Conservation (phyloP, 2,329 filamentous ascomycete species). For the Colletotrichum siamense region DNA sequence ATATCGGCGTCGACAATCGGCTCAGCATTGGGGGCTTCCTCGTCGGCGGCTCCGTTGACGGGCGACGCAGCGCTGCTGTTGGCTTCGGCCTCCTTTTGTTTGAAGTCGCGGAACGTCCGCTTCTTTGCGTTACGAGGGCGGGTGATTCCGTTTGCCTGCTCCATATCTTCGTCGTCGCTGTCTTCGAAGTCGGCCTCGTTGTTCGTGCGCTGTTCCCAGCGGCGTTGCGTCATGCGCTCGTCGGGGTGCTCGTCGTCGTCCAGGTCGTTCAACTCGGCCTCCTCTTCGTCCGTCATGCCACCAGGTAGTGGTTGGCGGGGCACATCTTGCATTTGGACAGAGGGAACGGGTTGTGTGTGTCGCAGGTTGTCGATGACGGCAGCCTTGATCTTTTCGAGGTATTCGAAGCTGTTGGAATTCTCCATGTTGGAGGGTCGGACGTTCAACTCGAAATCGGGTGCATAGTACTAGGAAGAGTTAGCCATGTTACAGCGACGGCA, state of each 20-base stretch:
- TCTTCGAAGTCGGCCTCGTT: constrained; percentile 84
- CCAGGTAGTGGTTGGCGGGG: constrained; percentile 63
- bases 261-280: constrained; percentile 68
- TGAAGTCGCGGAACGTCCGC: constrained; percentile 58
- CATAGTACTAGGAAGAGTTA: constrained; percentile 76
- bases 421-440: constrained; percentile 89
- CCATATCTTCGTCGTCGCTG: constrained; percentile 88
- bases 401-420: constrained; percentile 85
- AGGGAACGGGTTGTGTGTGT: constrained; percentile 85
- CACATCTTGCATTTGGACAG: constrained; percentile 87
- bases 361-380: constrained; percentile 85
- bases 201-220: constrained; percentile 79
- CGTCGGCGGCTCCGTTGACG: constrained; percentile 37
- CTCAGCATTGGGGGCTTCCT: constrained; percentile 28
- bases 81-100: constrained; percentile 43
- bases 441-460: constrained; percentile 87
- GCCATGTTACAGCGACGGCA: background rate
- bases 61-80: constrained; percentile 45
- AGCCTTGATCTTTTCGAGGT: constrained; percentile 81
- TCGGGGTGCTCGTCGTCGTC: constrained; percentile 91
- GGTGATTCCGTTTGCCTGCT: constrained; percentile 73
- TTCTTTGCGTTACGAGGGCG: constrained; percentile 49
- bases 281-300: constrained; percentile 70
- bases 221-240: constrained; percentile 78
- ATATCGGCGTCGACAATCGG: constrained; percentile 26